Conservation (phyloP, 306 rosid species). For the Phaseolus lunatus region DNA sequence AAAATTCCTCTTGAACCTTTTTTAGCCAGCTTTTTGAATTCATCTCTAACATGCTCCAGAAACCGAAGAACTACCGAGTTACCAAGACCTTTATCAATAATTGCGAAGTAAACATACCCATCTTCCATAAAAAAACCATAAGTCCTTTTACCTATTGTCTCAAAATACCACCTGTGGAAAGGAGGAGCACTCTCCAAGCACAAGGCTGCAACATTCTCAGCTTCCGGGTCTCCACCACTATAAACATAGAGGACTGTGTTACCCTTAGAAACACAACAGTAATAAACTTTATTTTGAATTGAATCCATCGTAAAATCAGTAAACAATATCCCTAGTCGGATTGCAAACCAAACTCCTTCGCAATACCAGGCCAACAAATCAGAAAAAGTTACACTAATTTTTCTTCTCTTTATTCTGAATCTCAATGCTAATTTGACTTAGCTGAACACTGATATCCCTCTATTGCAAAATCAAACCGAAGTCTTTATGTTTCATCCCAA, state of each 20-base stretch:
- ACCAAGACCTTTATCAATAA: constrained; percentile 71
- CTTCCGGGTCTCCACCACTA: constrained; percentile 63
- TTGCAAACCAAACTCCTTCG: constrained; percentile 39
- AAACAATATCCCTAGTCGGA: constrained; percentile 35
- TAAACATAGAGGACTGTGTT: constrained; percentile 63
- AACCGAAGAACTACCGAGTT: constrained; percentile 70
- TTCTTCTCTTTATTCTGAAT: constrained; percentile 23
- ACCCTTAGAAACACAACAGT: constrained; percentile 79
- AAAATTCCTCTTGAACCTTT: constrained; percentile 76
- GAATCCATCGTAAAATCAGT: constrained; percentile 56
- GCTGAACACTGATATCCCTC: constrained; percentile 18
- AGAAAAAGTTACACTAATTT: constrained; percentile 9
- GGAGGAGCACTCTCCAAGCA: constrained; percentile 80
- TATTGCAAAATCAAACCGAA: constrained; percentile 18
- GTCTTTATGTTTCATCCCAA: constrained; percentile 31
- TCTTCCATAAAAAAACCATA: constrained; percentile 81
- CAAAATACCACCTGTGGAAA: constrained; percentile 83
- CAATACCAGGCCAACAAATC: constrained; percentile 32
- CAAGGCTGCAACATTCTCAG: constrained; percentile 61
- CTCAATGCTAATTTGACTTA: constrained; percentile 33
- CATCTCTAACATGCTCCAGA: constrained; percentile 82
- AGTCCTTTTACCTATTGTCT: constrained; percentile 69
- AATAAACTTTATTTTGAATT: constrained; percentile 65
- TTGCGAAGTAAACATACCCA: constrained; percentile 68
- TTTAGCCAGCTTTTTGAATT: constrained; percentile 61